A percentile compares a stretch with the other conserved stretches of the same genome.
Conservation (phyloP, 257 asterid species). For the Nemophila menziesii region DNA sequence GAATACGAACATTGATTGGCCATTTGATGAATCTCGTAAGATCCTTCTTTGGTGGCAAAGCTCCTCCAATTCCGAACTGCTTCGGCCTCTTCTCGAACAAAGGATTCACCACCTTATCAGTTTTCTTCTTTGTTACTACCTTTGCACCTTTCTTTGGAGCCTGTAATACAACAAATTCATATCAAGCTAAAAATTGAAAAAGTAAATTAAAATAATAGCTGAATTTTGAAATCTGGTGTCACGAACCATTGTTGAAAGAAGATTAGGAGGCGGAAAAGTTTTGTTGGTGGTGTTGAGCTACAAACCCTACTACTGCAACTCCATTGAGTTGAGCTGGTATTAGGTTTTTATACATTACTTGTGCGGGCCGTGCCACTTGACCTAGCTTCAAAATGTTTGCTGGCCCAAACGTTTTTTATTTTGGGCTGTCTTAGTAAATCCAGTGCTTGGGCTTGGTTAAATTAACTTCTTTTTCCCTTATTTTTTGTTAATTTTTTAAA, state of each 20-base stretch:
- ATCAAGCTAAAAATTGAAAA: too few relatives aligned
- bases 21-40: slow-evolving; percentile 14
- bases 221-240: neutral
- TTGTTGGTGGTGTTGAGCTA: neutral
- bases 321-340: neutral
- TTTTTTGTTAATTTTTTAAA: too few relatives aligned
- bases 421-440: neutral
- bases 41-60: slow-evolving; percentile 19
- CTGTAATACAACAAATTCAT: neutral
- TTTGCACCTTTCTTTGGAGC: slow-evolving; percentile 19
- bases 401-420: neutral
- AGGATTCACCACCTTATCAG: slow-evolving; percentile 14
- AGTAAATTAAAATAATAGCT: neutral
- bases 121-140: slow-evolving; percentile 13
- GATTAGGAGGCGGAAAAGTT: neutral
- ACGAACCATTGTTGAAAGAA: neutral
- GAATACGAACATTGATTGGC: slow-evolving; percentile 14
- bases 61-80: slow-evolving; percentile 20
- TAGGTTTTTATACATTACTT: too few relatives aligned
- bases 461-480: neutral
- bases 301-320: neutral
- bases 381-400: neutral
- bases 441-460: too few relatives aligned
- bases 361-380: too few relatives aligned
- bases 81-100: slow-evolving; percentile 15